Conservation (phyloP, 208 protist species). For the Polymyxa betae region DNA sequence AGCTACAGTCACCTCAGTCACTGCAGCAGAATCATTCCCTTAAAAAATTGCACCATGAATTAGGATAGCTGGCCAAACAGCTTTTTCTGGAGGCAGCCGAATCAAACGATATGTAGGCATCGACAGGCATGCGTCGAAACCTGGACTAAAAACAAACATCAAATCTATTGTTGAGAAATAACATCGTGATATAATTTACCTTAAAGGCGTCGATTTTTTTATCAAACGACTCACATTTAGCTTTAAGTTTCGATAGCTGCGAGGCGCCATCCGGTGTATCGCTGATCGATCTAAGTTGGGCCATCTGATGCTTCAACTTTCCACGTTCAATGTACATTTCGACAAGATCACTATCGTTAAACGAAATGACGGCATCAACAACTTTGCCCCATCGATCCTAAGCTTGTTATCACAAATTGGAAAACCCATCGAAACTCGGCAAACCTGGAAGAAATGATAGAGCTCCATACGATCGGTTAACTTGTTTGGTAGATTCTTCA, state of each 20-base stretch:
- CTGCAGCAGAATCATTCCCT: too few species aligned
- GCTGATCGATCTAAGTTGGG: neutral
- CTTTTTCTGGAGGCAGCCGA: neutral
- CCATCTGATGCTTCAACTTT: neutral
- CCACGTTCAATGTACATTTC: constrained; percentile 34
- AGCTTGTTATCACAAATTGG: neutral
- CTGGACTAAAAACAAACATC: neutral
- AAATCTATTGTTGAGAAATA: neutral
- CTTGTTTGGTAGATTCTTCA: constrained; percentile 23
- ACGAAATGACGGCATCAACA: neutral
- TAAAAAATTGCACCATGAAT: constrained; percentile 8
- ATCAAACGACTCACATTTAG: neutral
- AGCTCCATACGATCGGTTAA: neutral
- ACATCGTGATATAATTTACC: neutral
- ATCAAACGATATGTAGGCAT: constrained; percentile 51
- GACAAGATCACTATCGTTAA: constrained; percentile 51
- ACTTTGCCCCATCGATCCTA: constrained; percentile 30
- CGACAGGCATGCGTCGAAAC: constrained; percentile 10
- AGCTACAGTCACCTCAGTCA: neutral
- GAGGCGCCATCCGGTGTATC: neutral
- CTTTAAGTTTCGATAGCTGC: neutral
- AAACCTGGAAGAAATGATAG: constrained; percentile 35
- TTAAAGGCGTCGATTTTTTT: constrained; percentile 33
- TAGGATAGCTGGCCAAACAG: neutral
- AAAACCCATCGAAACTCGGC: neutral